Percentiles rank a stretch among this genome's conserved stretches.
Evolutionary conservation across 345 rosid genomes (phyloP).

Genomic region (Populus nigra): DNA sequence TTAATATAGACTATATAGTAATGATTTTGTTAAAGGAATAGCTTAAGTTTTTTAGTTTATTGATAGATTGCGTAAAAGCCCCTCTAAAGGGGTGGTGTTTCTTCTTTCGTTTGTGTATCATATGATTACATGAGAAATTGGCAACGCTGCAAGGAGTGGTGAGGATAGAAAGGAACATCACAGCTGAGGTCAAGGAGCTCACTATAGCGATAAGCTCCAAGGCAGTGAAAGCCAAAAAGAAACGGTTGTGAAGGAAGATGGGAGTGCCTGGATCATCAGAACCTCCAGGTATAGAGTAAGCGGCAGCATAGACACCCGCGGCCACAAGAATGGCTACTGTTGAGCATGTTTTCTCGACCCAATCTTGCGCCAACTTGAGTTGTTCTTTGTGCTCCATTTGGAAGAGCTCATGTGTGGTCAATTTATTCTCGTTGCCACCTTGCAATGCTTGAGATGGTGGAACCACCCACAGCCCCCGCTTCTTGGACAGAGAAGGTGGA

Average conservation of each 20-base stretch:
- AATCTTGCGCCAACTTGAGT: conserved; percentile 7
- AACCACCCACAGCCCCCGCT: no score
- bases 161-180: conserved; percentile 27
- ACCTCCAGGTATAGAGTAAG: conserved; percentile 23
- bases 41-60: no score
- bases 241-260: conserved; percentile 1
- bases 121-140: background rate
- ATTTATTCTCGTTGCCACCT: background rate
- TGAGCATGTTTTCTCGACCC: conserved; percentile 27
- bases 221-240: conserved; percentile 17
- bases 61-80: background rate
- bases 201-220: conserved; percentile 14
- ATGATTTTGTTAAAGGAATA: no score
- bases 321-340: conserved; percentile 26
- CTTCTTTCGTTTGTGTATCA: background rate
- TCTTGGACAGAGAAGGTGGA: no score
- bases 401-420: conserved; percentile 8
- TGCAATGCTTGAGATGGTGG: background rate
- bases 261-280: conserved; percentile 5
- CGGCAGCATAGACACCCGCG: conserved; percentile 15
- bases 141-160: conserved; percentile 6
- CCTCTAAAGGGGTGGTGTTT: background rate
- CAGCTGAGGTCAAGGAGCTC: conserved; percentile 26
- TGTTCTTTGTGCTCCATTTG: conserved; percentile 2
- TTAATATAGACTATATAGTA: no score